Percentiles rank a stretch among this genome's conserved stretches.
Conservation (phyloP, 2,329 filamentous ascomycete genomes). For the Knufia petricola region DNA sequence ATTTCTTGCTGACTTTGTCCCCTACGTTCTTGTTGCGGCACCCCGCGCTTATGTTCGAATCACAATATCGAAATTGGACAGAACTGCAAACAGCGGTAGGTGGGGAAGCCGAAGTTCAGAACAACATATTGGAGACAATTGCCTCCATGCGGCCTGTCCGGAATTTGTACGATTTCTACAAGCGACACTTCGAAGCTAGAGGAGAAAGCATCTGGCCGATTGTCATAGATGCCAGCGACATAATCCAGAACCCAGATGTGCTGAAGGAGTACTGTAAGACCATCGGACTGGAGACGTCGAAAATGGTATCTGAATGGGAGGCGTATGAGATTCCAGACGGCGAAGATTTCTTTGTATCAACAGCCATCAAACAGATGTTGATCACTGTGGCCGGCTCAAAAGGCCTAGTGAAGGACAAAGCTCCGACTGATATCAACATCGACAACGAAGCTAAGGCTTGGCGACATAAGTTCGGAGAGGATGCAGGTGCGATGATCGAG, state of each 20-base stretch:
- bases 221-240: conserved; percentile 32
- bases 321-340: conserved; percentile 13
- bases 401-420: conserved; percentile 28
- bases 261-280: conserved; percentile 24
- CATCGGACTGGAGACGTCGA: conserved; percentile 27
- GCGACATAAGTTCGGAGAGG: conserved; percentile 28
- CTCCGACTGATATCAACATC: conserved; percentile 27
- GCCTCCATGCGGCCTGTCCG: conserved; percentile 28
- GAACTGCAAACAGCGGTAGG: conserved; percentile 13
- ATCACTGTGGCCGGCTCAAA: conserved; percentile 27
- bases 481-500: conserved; percentile 23
- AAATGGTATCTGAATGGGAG: conserved; percentile 28
- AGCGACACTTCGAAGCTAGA: conserved; percentile 11
- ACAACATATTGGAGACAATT: conserved; percentile 16
- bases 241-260: conserved; percentile 28
- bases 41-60: conserved; percentile 32
- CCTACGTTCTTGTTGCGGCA: conserved; percentile 32
- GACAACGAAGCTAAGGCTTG: conserved; percentile 28
- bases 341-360: conserved; percentile 9
- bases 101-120: conserved; percentile 13
- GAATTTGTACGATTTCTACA: conserved; percentile 30
- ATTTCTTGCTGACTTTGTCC: conserved; percentile 27
- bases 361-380: conserved; percentile 18
- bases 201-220: conserved; percentile 21
- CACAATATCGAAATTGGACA: conserved; percentile 27